Evolutionary conservation across 495 filamentous ascomycete genomes (phyloP), one percentile per base, ranked within the genome.

Genomic region (Aspergillus asperescens): DNA sequence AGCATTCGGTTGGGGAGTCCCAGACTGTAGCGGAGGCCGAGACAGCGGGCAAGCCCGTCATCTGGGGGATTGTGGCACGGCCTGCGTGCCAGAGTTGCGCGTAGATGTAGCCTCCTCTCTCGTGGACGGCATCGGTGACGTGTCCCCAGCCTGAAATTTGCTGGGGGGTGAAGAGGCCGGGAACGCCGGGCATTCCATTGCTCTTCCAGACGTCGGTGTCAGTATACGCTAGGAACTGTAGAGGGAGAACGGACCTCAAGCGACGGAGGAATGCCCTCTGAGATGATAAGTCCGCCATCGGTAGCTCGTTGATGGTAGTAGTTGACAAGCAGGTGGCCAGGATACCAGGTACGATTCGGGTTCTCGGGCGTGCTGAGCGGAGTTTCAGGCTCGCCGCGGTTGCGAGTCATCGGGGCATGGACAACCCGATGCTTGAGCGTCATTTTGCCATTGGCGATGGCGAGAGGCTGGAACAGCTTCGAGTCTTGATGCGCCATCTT

Each of bases 251-350:
- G 28, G 48, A 71, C 67, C 63, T 76, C 71, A 1, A 71, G 56
- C n/a, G 69, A 77, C 24, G 76, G 72, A n/a, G 73, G 68, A n/a
- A 75, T 71, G 0, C 74, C 80, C 60, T 82, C 78, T 5, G 71
- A 71, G 31, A 83, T 78, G 29, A 82, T 64, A n/a, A 83, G 56
- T 1, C 77, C 76, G 10, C 80, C 80, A 12, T 70, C 55, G 7
- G 75, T 73, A 2, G 79, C 66, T 7, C 79, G 70, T 51, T 84
- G 80, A 1, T 60, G 46, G 62, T 83, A 82, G 63, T 83, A 81
- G 23, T 80, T 73, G 50, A 64, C 65, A n/a, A 77, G 57, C 20
- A 77, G 60, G 40, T 75, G 65, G 10, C 72, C 72, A 16, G 75
- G 72, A 29, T 69, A 62, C 69, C 72, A 75, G 48, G 72, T 61